Percentiles rank a stretch among this genome's conserved stretches.
Conservation (phyloP, 2,329 filamentous ascomycete genomes). For the Calonectria pteridis region DNA sequence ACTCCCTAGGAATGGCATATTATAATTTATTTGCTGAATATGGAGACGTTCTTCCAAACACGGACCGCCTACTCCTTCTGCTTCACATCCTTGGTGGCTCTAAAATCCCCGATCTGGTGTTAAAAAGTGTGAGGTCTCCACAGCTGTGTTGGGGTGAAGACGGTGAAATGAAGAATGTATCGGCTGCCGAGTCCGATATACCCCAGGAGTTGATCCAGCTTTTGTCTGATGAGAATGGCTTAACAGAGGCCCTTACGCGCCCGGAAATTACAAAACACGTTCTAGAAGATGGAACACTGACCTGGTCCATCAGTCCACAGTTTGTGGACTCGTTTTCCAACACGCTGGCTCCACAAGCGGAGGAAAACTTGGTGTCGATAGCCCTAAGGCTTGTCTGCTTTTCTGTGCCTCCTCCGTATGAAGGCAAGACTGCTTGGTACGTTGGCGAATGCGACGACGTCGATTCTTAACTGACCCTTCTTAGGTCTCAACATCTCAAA, state of each 20-base stretch:
- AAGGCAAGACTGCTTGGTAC: conserved; percentile 49
- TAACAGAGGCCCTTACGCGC: conserved; percentile 21
- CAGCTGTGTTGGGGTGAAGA: conserved; percentile 43
- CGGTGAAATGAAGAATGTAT: conserved; percentile 43
- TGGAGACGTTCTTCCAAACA: conserved; percentile 39
- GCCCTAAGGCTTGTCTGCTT: conserved; percentile 45
- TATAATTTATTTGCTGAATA: conserved; percentile 44
- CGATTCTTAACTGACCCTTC: neutral
- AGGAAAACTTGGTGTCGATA: conserved; percentile 34
- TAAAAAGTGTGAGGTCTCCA: conserved; percentile 35
- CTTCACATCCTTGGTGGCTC: conserved; percentile 39
- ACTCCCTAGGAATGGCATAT: conserved; percentile 32
- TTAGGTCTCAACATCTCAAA: conserved; percentile 42
- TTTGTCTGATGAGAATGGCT: conserved; percentile 30
- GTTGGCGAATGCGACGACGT: neutral
- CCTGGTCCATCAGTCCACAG: conserved; percentile 39
- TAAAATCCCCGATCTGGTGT: conserved; percentile 39
- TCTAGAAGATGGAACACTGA: conserved; percentile 33
- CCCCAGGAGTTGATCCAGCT: conserved; percentile 32
- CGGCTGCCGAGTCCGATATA: conserved; percentile 42
- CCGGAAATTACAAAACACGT: conserved; percentile 29
- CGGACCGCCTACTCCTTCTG: conserved; percentile 44
- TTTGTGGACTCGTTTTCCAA: neutral
- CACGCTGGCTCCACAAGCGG: conserved; percentile 27
- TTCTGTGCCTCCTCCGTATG: conserved; percentile 47